phyloP scores from a whole-genome alignment of 768 basidiomycete species.

The Rhizopogon sp. region DNA sequence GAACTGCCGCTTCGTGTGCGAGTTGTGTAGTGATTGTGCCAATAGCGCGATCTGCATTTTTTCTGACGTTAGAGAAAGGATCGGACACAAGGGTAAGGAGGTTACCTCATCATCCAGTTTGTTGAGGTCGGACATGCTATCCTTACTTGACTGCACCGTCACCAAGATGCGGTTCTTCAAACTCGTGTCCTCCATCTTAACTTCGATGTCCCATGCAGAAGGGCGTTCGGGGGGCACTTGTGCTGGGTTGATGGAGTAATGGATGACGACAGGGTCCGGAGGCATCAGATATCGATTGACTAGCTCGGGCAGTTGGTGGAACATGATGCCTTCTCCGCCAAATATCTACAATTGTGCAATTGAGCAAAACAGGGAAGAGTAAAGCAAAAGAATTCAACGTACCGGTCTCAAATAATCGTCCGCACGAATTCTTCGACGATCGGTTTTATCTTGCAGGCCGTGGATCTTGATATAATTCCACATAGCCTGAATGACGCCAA shows the following conservation, averaged over 20 bases:
- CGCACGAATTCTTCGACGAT: constrained; percentile 62
- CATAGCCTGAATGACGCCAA: constrained; percentile 74
- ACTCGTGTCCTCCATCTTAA: constrained; percentile 78
- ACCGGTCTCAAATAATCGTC: constrained; percentile 69
- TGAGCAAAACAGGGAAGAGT: neutral
- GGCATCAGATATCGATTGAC: constrained; percentile 75
- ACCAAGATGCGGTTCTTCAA: constrained; percentile 73
- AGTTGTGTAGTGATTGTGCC: constrained; percentile 81
- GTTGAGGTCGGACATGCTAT: constrained; percentile 58
- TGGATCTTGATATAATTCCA: constrained; percentile 93
- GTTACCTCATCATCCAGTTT: constrained; percentile 89
- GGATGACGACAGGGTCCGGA: constrained; percentile 76
- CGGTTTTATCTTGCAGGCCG: constrained; percentile 77
- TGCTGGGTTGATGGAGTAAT: constrained; percentile 68
- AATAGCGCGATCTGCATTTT: constrained; percentile 65
- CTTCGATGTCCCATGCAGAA: constrained; percentile 81
- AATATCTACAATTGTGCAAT: constrained; percentile 48
- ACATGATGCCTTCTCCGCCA: constrained; percentile 60
- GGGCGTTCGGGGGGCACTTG: constrained; percentile 62
- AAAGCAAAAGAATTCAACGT: constrained; percentile 9
- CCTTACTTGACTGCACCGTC: constrained; percentile 64
- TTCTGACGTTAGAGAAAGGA: constrained; percentile 13
- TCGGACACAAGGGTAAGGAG: neutral
- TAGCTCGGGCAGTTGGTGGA: constrained; percentile 80
- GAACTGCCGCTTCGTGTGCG: constrained; percentile 84